Base-by-base conservation (phyloP, 2,329 filamentous ascomycete species). In the Arthrobotrys pseudoclavata region DNA sequence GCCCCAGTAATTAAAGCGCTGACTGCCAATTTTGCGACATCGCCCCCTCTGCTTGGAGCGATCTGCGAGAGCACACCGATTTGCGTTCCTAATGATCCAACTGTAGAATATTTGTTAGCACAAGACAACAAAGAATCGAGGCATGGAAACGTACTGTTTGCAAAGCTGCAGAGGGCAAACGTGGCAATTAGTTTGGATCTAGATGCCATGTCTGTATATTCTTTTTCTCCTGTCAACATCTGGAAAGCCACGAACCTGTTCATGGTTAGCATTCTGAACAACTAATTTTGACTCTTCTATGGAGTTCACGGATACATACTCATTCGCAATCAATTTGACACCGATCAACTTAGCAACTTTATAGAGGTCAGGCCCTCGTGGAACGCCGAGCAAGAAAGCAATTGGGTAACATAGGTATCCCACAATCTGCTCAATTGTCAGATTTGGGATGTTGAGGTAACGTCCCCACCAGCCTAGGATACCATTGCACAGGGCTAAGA, bases 401-500 rank as follows among this genome's bases (percentile, higher is more conserved):
- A 95, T 85, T 0, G 92, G 92, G 83, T 92, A 95, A 83, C 92
- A 90, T 79, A 93, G 72, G 84, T 96, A 96, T 15, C 91, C 91
- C 20, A 94, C 84, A 78, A 96, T 90, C 72, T 93, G 85, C 84
- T 95, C 87, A 40, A 96, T 86, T 18, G 91, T 92, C 76, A 96
- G 85, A n/a, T 87, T 85, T 34, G 91, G 90, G 83, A 95, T 90
- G 84, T 91, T 90, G 80, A 94, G 86, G 84, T 95, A 97, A 52
- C 86, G 87, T 31, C 93, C 93, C 90, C 91, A 94, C 93, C 93
- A 96, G 69, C 89, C 91, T 22, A 97, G 86, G 6, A 96, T 86
- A 62, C 90, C 92, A 82, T 96, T 91, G 81, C 91, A 84, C 47
- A 96, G 87, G 29, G 87, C 91, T 63, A 97, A 87, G 34, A 94